Evolutionary conservation across 192 early-diverging fungal genomes (phyloP).

Genomic region (Phycomyces blakesleeanus): DNA sequence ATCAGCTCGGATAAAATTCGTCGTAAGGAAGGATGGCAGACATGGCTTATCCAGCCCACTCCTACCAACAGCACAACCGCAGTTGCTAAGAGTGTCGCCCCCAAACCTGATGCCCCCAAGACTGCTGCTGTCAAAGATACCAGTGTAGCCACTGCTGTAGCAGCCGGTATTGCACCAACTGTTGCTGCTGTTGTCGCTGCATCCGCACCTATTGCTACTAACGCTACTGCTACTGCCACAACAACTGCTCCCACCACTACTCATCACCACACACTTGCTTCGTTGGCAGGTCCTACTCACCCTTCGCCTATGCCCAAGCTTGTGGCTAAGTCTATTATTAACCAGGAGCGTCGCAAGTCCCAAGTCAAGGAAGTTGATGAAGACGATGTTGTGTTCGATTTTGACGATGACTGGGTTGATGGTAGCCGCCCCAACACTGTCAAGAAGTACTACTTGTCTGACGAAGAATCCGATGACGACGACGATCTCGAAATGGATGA

Average conservation of each 20-base stretch:
- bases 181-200: neutral
- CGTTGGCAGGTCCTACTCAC: neutral
- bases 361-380: constrained; percentile 9
- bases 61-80: constrained; percentile 7
- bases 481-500: constrained; percentile 87
- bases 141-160: neutral
- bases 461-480: constrained; percentile 57
- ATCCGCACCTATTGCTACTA: neutral
- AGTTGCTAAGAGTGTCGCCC: constrained; percentile 1
- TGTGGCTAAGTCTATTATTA: neutral
- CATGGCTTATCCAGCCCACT: constrained; percentile 73
- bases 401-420: constrained; percentile 79
- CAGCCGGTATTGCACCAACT: neutral
- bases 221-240: neutral
- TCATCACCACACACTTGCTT: neutral
- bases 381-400: constrained; percentile 74
- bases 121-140: neutral
- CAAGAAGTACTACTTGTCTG: constrained; percentile 45
- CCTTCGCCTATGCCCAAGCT: neutral
- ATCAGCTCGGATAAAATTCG: constrained; percentile 45
- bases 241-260: neutral
- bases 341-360: neutral
- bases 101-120: neutral
- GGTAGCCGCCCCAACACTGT: constrained; percentile 40
- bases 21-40: constrained; percentile 78